Percentiles rank a stretch among this genome's conserved stretches.
phyloP scores from a whole-genome alignment of 2,329 filamentous ascomycete species.

The Grosmannia serpens region DNA sequence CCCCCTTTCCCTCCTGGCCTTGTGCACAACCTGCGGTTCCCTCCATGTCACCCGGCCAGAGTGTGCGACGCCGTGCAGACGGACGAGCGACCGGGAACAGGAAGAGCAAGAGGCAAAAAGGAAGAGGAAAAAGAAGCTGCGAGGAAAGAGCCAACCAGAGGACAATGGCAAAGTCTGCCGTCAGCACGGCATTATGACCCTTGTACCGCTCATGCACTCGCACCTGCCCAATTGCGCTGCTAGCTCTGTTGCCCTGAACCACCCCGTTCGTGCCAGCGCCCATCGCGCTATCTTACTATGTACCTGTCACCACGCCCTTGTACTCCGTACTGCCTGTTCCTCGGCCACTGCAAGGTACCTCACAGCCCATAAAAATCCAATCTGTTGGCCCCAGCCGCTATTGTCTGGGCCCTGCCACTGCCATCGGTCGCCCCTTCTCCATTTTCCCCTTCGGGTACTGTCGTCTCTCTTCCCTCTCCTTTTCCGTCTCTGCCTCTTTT shows the following conservation, averaged over 20 bases:
- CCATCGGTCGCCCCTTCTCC: neutral
- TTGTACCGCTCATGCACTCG: neutral
- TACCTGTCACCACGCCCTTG: neutral
- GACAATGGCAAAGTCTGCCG: neutral
- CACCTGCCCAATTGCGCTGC: neutral
- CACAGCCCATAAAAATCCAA: neutral
- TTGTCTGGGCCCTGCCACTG: neutral
- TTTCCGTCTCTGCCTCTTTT: neutral
- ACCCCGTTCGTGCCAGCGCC: neutral
- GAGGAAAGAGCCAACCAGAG: no score
- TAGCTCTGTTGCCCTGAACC: conserved; percentile 1
- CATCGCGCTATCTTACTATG: neutral
- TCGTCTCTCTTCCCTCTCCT: no score
- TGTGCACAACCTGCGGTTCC: neutral
- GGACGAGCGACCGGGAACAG: no score
- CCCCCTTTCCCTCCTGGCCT: neutral
- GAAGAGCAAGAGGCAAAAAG: no score
- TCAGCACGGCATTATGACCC: no score
- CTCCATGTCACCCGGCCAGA: neutral
- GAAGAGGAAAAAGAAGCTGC: no score
- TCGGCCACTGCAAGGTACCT: neutral
- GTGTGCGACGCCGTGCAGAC: neutral
- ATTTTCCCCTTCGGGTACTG: neutral
- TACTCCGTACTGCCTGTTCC: neutral
- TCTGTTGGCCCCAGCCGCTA: neutral